Evolutionary conservation across 257 asterid genomes (phyloP), one percentile per base, ranked within the genome.

Genomic region (Euphrasia confusa): DNA sequence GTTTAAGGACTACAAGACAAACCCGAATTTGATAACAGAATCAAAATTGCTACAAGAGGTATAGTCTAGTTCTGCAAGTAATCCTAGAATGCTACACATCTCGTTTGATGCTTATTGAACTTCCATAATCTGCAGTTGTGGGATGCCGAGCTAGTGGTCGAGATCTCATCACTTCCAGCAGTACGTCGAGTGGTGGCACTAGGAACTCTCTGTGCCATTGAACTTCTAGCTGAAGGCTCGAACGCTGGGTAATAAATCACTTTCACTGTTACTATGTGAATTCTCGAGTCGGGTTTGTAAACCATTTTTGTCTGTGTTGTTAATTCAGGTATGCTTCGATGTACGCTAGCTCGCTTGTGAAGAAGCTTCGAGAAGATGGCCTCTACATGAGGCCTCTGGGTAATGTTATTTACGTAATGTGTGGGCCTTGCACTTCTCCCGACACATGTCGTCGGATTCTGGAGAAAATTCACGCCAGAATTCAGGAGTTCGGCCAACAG

Each of bases 381-480:
- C 82, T 89, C 66, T 82, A 78, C 50, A 85, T 80, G 94, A 85
- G 99, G 81, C 96, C 97, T 28, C 75, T 89, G 61, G 99, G 99
- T 24, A 93, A 89, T 59, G 95, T 93, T 60, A 57, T 87, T 32
- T 93, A 89, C 67, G 76, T 85, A 30, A 93, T 93, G 95, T 89
- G 96, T 54, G 96, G 96, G 7, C 99, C 97, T 58, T 82, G 92
- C 64, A 85, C 94, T 10, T 68, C 87, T 44, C 91, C 94, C 12
- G 69, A 75, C 4, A 64, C 73, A 18, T 93, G 99, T 70, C 61
- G 27, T 59, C 54, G 54, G 66, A 33, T 85, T 44, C 78, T 93
- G 49, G 78, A 74, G 77, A 87, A 77, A 65, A 81, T 93, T 49
- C 68, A 68, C 49, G 54, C 54, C 48, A 70, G 94, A 78, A 84